A percentile compares a stretch with the other conserved stretches of the same genome.
phyloP scores from a whole-genome alignment of 129 eudicot genomes.

The Arctium minus region DNA sequence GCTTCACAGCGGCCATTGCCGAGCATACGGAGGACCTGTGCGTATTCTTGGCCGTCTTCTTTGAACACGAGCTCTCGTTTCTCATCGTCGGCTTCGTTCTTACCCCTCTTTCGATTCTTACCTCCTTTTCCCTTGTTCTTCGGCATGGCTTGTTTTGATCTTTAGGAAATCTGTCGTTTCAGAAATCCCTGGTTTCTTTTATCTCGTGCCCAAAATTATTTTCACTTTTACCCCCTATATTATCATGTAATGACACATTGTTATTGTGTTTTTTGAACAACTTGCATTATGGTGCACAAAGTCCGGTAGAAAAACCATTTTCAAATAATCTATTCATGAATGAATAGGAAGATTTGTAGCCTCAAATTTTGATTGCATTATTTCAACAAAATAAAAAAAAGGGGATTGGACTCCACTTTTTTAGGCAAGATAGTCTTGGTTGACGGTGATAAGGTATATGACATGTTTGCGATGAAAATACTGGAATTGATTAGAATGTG shows the following conservation, averaged over 20 bases:
- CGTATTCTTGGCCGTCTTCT: constrained; percentile 73
- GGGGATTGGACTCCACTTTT: not conserved
- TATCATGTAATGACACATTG: not conserved
- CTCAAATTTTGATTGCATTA: not conserved
- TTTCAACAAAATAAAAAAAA: not conserved
- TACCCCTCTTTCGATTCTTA: constrained; percentile 68
- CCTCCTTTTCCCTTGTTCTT: constrained; percentile 87
- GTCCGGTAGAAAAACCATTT: not conserved
- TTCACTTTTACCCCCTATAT: not conserved
- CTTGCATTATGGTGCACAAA: not conserved
- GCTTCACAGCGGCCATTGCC: constrained; percentile 72
- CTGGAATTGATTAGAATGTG: not conserved
- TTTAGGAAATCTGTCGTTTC: not conserved
- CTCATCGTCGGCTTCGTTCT: constrained; percentile 81
- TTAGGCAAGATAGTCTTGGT: not conserved
- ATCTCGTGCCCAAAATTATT: not conserved
- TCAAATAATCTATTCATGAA: not conserved
- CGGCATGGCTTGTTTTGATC: constrained; percentile 40
- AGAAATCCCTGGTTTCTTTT: not conserved
- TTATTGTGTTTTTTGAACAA: not conserved
- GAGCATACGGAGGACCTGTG: constrained; percentile 64
- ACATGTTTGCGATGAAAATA: not conserved
- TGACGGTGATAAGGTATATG: not conserved
- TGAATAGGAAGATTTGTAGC: not conserved
- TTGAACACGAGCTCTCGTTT: constrained; percentile 68